Conservation (phyloP, 352 stramenopile species). For the Phytophthora sansomeana region DNA sequence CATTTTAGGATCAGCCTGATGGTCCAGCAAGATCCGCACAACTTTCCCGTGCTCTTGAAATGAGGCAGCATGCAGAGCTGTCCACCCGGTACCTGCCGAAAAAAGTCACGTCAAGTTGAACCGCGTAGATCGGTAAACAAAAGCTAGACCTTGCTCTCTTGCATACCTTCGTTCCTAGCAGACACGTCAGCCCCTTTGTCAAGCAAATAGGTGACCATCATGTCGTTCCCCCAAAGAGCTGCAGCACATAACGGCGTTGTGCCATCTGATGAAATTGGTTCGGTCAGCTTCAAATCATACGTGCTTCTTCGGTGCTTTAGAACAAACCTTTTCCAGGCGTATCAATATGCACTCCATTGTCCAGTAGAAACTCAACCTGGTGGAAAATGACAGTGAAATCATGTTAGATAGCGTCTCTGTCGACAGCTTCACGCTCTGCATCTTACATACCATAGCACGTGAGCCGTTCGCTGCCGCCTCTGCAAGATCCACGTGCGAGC, state of each 20-base stretch:
- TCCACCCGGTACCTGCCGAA: constrained; percentile 62
- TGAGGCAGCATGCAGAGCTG: constrained; percentile 65
- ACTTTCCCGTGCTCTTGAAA: constrained; percentile 79
- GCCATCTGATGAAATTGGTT: constrained; percentile 46
- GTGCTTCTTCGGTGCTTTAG: no score
- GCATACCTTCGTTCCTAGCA: constrained; percentile 65
- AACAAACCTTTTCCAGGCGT: constrained; percentile 53
- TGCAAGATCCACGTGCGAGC: constrained; percentile 69
- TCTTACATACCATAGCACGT: constrained; percentile 53
- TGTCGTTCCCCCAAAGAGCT: constrained; percentile 69
- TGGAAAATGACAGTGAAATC: neutral
- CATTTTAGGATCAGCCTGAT: constrained; percentile 56
- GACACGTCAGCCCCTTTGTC: constrained; percentile 59
- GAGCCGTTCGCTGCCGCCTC: constrained; percentile 71
- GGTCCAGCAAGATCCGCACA: constrained; percentile 57
- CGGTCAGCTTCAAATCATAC: neutral
- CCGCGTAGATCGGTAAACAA: neutral
- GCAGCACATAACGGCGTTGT: constrained; percentile 69
- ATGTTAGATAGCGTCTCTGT: neutral
- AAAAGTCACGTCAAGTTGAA: constrained; percentile 4
- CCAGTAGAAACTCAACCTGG: constrained; percentile 69
- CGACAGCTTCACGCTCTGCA: neutral
- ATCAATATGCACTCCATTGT: constrained; percentile 60
- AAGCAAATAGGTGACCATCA: constrained; percentile 69
- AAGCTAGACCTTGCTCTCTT: neutral